phyloP scores from a whole-genome alignment of 1,284 basidiomycete species.

The Trametes sp. region DNA sequence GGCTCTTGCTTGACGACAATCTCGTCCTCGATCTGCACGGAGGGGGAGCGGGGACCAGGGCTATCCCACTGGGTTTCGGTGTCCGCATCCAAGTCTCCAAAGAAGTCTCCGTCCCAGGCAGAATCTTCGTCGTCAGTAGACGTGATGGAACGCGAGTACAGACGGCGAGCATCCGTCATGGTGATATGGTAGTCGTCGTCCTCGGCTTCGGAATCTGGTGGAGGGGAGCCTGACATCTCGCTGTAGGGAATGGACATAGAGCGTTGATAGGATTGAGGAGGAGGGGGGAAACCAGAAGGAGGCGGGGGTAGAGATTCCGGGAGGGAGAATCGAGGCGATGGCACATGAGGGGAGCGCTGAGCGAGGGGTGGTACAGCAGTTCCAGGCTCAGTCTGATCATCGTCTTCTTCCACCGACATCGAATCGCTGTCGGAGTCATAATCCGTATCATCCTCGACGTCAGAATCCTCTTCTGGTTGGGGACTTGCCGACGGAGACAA shows the following conservation, averaged over 20 bases:
- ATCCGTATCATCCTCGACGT: conserved; percentile 23
- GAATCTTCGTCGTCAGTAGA: conserved; percentile 35
- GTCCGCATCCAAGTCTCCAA: conserved; percentile 48
- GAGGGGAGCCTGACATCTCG: conserved; percentile 65
- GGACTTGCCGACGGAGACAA: conserved; percentile 34
- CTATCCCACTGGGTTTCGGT: conserved; percentile 63
- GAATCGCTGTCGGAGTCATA: conserved; percentile 36
- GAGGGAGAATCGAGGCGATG: conserved; percentile 56
- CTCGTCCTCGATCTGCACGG: conserved; percentile 46
- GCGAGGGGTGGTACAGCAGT: conserved; percentile 41
- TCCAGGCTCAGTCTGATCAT: conserved; percentile 30
- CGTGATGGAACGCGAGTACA: conserved; percentile 35
- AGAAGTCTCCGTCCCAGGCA: conserved; percentile 42
- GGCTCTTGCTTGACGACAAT: conserved; percentile 65
- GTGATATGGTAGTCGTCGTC: conserved; percentile 45
- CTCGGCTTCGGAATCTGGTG: conserved; percentile 71
- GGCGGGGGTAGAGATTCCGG: conserved; percentile 46
- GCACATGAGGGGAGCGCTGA: conserved; percentile 54
- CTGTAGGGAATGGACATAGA: conserved; percentile 63
- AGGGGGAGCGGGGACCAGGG: conserved; percentile 65
- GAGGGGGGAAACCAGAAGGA: conserved; percentile 30
- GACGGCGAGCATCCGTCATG: conserved; percentile 50
- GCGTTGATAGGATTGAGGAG: conserved; percentile 49
- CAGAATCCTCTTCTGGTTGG: conserved; percentile 45
- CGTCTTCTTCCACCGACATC: conserved; percentile 39